Base-by-base conservation (phyloP, 75 land plant genomes). In the Picea sitchensis region DNA sequence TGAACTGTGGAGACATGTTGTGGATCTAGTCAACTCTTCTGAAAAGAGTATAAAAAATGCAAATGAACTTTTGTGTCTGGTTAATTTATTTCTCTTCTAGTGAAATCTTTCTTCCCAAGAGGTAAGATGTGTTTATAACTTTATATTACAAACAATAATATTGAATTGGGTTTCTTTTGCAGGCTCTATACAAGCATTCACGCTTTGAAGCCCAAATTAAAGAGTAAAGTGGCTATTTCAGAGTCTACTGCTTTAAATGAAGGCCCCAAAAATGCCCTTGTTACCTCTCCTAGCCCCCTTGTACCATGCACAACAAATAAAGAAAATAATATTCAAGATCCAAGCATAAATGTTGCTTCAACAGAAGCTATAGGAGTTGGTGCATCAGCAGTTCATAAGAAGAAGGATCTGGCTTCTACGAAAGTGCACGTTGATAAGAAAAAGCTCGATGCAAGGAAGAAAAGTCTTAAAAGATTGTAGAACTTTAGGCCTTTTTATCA, bases 361-460 rank as follows among this genome's bases (percentile, higher is more conserved):
- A 32, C 81, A 68, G 65, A 78, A 72, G 91, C 88, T 14, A 77
- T 77, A 6, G 84, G 83, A 8, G 82, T 80, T 30, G 80, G 86
- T 63, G 78, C 77, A 2, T 77, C 94, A 13, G 68, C 81, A 17
- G 83, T 80, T 8, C 81, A 79, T 21, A 77, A 84, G 62, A 90
- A 94, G 81, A 84, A 91, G 20, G 88, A 86, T 68, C 78, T 34
- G 5, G 86, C 80, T 14, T 36, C 82, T 14, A 68, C 88, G 47
- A 94, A 92, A 82, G 82, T 79, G 47, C 88, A 69, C 15, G 85
- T 82, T 7, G 98, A 91, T 79, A 92, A 90, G 85, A 95, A 95
- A 88, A 95, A 95, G 61, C 86, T 95, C 79, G 98, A 95, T 78
- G 98, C 95, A 30, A 95, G 98, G 62, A 95, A 95, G 88, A 92